Evolutionary conservation across 78 protist species (phyloP).

Genomic region (Chrysochromulina parva): DNA sequence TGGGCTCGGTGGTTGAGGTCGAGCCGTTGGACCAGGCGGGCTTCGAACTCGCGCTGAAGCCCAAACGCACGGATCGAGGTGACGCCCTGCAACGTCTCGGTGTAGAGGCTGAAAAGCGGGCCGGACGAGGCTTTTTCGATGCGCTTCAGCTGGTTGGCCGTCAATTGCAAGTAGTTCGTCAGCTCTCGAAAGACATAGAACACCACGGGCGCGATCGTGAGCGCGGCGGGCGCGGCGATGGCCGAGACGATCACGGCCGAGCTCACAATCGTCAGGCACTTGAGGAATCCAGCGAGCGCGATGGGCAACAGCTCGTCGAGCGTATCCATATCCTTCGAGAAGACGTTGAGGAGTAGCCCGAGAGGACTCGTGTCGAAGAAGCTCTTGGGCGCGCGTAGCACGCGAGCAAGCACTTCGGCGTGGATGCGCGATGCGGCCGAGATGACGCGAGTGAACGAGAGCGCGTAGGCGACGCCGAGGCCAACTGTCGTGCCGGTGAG

Average conservation of each 20-base stretch:
- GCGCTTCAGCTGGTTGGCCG: slow-evolving; percentile 40
- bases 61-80: slow-evolving; percentile 87
- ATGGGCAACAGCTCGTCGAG: slow-evolving; percentile 31
- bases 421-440: not conserved
- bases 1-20: not conserved
- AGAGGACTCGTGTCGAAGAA: slow-evolving; percentile 58
- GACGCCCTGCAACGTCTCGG: slow-evolving; percentile 88
- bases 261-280: not conserved
- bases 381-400: slow-evolving; percentile 44
- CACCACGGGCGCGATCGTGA: not conserved
- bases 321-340: slow-evolving; percentile 52
- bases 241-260: not conserved
- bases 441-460: not conserved
- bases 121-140: slow-evolving; percentile 69
- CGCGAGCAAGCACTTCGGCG: not conserved
- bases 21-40: not conserved
- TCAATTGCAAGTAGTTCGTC: not conserved
- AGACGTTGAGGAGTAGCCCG: slow-evolving; percentile 45
- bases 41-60: not conserved
- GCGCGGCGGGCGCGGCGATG: not conserved
- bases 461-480: not conserved
- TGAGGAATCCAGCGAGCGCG: not conserved
- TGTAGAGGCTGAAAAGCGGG: slow-evolving; percentile 84
- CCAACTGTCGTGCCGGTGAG: not conserved
- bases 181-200: not conserved